Percentiles rank a stretch among this genome's conserved stretches.
Evolutionary conservation across 1,284 basidiomycete genomes (phyloP).

Genomic region (Cutaneotrichosporon mucoides): DNA sequence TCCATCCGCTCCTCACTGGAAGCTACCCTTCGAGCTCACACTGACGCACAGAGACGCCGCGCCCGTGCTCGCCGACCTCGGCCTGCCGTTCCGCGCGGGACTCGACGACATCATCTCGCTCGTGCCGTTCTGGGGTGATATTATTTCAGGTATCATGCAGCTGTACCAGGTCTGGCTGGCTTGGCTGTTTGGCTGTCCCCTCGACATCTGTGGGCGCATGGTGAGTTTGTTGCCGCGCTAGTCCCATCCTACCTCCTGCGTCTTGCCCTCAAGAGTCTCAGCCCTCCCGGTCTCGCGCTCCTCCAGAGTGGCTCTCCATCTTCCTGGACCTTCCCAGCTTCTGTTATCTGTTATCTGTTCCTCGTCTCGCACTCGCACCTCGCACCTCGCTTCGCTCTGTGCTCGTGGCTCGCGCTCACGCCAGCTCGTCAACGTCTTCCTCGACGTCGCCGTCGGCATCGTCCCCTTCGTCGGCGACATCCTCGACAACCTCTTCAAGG

Average conservation of each 20-base stretch:
- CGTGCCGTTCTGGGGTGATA: constrained; percentile 48
- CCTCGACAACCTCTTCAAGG: constrained; percentile 50
- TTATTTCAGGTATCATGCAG: constrained; percentile 41
- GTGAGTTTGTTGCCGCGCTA: constrained; percentile 21
- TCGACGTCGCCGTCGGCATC: constrained; percentile 45
- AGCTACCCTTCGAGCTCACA: too few species aligned
- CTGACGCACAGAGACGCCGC: constrained; percentile 42
- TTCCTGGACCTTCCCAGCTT: too few species aligned
- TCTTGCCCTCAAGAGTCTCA: too few species aligned
- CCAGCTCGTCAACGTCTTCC: constrained; percentile 40
- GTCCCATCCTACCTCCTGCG: too few species aligned
- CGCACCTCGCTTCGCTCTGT: too few species aligned
- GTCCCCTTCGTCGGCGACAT: constrained; percentile 48
- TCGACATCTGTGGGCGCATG: constrained; percentile 38
- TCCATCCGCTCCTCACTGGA: too few species aligned
- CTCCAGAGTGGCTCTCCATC: too few species aligned
- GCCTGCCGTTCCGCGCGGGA: constrained; percentile 48
- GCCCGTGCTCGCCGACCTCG: constrained; percentile 46
- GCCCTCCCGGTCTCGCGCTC: too few species aligned
- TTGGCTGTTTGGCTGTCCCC: constrained; percentile 43
- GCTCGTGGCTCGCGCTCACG: neutral
- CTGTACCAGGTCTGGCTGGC: constrained; percentile 48
- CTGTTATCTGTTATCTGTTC: too few species aligned
- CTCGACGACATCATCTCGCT: constrained; percentile 49
- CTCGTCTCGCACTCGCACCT: too few species aligned